phyloP scores from a whole-genome alignment of 495 filamentous ascomycete genomes.

The Trypethelium eluteriae region DNA sequence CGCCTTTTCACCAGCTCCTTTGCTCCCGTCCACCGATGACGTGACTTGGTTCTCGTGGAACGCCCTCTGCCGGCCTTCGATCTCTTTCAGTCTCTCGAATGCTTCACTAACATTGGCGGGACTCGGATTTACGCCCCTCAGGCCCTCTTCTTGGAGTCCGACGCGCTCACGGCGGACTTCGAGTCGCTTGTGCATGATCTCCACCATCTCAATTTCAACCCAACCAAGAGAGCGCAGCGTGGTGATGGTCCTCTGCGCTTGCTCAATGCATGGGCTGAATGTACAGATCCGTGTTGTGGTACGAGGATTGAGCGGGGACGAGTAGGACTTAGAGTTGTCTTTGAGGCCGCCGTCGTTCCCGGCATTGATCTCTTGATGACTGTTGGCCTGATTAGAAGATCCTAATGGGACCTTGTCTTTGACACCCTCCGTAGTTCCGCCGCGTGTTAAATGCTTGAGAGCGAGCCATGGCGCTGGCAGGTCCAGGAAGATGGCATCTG shows the following conservation, averaged over 20 bases:
- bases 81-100: constrained; percentile 56
- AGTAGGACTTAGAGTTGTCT: constrained; percentile 25
- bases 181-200: constrained; percentile 65
- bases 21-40: constrained; percentile 21
- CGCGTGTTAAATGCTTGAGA: constrained; percentile 69
- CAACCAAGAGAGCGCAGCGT: constrained; percentile 70
- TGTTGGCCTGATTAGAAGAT: background rate
- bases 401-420: no score
- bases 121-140: constrained; percentile 50
- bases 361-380: background rate
- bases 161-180: constrained; percentile 77
- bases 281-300: constrained; percentile 71
- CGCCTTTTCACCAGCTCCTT: constrained; percentile 28
- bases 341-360: background rate
- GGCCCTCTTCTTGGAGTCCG: constrained; percentile 53
- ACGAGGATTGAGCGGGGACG: constrained; percentile 59
- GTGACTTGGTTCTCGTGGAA: constrained; percentile 40
- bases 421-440: background rate
- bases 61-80: constrained; percentile 57
- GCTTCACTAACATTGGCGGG: constrained; percentile 72
- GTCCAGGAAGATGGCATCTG: constrained; percentile 82
- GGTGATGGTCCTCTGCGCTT: constrained; percentile 76
- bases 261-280: constrained; percentile 94
- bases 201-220: constrained; percentile 88
- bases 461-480: constrained; percentile 90